Evolutionary conservation across 2,329 filamentous ascomycete genomes (phyloP), one percentile per base, ranked within the genome.

Genomic region (Colletotrichum cereale): DNA sequence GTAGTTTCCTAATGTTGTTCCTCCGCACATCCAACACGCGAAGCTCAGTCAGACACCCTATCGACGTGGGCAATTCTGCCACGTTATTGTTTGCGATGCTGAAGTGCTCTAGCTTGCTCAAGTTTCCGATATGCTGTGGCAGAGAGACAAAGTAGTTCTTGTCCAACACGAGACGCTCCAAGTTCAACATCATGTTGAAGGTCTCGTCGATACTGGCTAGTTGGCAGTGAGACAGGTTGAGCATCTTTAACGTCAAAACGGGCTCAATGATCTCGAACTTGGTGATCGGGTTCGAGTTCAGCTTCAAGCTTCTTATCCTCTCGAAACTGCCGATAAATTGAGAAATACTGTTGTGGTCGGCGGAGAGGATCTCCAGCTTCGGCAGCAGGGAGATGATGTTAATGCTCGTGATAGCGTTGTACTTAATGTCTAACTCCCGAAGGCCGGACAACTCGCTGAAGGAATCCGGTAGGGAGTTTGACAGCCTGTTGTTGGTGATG

Each of bases 71-170:
- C 38, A 99, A 84, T 75, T 93, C 91, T 72, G 92, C 93, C 4
- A 99, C 87, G 0, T 93, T 92, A 79, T 99, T 99, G 80, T 96
- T 93, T 48, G 95, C 95, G 74, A 98, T 95, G 81, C 95, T 98
- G 78, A 99, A 92, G 80, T 97, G 92, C 78, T 98, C 95, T 38
- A 99, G 85, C 75, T 90, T 93, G 74, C 89, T 90, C 55, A 99
- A 84, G 73, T 92, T 93, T 21, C 96, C 95, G 71, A 99, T 93
- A 73, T 97, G 92, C 66, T 90, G 88, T 0, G 96, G 96, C 31
- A 99, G 84, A 0, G 94, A 96, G 0, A 96, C 95, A 76, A 99
- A 97, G 79, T 98, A 97, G 78, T 99, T 99, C 79, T 94, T 95
- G 82, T 98, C 96, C 65, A 99, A 86, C 24, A 96, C 92, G 29